phyloP scores from a whole-genome alignment of 495 filamentous ascomycete species.

The Xylaria bambusicola region DNA sequence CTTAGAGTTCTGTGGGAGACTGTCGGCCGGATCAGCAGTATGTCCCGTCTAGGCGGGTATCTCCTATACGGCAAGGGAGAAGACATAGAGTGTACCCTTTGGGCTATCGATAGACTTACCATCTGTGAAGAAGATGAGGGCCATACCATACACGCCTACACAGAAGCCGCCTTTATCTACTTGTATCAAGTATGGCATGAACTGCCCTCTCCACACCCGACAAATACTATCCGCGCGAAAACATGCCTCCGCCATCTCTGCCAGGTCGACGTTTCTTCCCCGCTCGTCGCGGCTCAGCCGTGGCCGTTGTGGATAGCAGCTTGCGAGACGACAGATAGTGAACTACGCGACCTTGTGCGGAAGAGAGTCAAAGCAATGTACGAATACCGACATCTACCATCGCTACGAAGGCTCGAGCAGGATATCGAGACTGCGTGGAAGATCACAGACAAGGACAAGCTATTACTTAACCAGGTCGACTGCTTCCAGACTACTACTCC shows the following conservation, averaged over 20 bases:
- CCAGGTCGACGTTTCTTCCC: constrained; percentile 25
- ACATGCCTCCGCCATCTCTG: constrained; percentile 26
- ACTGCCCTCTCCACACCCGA: constrained; percentile 26
- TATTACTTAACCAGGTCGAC: constrained; percentile 31
- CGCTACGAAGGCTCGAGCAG: constrained; percentile 27
- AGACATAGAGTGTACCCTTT: constrained; percentile 19
- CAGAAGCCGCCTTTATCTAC: constrained; percentile 34
- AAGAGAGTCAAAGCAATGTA: constrained; percentile 30
- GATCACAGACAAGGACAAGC: constrained; percentile 31
- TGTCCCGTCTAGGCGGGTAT: constrained; percentile 18
- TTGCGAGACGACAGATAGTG: constrained; percentile 30
- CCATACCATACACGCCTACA: constrained; percentile 31
- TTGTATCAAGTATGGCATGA: constrained; percentile 34
- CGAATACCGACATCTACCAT: constrained; percentile 30
- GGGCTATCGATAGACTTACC: constrained; percentile 17
- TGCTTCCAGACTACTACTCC: constrained; percentile 32
- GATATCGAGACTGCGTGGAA: constrained; percentile 33
- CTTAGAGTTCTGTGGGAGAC: constrained; percentile 25
- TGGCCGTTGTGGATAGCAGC: constrained; percentile 37
- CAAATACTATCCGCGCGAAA: constrained; percentile 23
- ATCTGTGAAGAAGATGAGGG: constrained; percentile 21
- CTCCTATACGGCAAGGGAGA: constrained; percentile 19
- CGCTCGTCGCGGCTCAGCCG: constrained; percentile 32
- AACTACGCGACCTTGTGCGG: constrained; percentile 29
- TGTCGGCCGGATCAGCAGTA: constrained; percentile 32